Evolutionary conservation across 768 basidiomycete genomes (phyloP).

Genomic region (Clavulina sp.): DNA sequence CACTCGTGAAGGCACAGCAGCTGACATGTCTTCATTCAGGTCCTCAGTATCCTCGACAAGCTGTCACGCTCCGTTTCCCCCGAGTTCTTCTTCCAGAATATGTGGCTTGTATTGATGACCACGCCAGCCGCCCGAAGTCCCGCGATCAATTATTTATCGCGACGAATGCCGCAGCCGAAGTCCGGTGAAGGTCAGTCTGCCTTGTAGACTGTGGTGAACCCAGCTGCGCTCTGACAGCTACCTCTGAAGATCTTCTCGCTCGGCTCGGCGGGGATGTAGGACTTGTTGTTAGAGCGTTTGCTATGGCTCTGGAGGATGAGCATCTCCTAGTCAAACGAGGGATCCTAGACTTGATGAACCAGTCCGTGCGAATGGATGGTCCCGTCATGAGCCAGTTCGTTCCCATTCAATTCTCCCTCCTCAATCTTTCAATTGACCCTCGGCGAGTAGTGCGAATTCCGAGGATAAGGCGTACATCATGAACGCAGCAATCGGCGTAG

Average conservation of each 20-base stretch:
- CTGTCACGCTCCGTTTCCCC: slow-evolving; percentile 71
- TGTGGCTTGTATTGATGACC: slow-evolving; percentile 88
- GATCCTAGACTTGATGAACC: slow-evolving; percentile 68
- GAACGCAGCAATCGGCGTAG: slow-evolving; percentile 72
- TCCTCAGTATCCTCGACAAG: slow-evolving; percentile 59
- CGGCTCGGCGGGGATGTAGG: slow-evolving; percentile 79
- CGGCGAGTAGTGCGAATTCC: slow-evolving; percentile 24
- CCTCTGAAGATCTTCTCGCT: slow-evolving; percentile 36
- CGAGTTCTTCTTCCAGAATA: slow-evolving; percentile 86
- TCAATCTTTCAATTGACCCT: not conserved
- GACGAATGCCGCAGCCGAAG: slow-evolving; percentile 54
- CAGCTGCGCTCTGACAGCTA: slow-evolving; percentile 1
- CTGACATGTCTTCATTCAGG: slow-evolving; percentile 27
- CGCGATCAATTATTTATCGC: slow-evolving; percentile 70
- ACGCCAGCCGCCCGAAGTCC: slow-evolving; percentile 72
- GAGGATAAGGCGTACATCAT: slow-evolving; percentile 73
- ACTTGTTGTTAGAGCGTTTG: slow-evolving; percentile 84
- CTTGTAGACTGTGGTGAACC: slow-evolving; percentile 3
- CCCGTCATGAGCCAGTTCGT: slow-evolving; percentile 38
- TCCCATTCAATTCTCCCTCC: not conserved
- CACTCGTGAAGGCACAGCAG: not conserved
- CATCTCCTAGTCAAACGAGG: slow-evolving; percentile 79
- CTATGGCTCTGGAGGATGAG: slow-evolving; percentile 82
- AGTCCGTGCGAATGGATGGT: slow-evolving; percentile 59
- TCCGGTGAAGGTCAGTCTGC: slow-evolving; percentile 43